A percentile compares a stretch with the other conserved stretches of the same genome.
Conservation (phyloP, 139 green algal species). For the Mesostigma viride region DNA sequence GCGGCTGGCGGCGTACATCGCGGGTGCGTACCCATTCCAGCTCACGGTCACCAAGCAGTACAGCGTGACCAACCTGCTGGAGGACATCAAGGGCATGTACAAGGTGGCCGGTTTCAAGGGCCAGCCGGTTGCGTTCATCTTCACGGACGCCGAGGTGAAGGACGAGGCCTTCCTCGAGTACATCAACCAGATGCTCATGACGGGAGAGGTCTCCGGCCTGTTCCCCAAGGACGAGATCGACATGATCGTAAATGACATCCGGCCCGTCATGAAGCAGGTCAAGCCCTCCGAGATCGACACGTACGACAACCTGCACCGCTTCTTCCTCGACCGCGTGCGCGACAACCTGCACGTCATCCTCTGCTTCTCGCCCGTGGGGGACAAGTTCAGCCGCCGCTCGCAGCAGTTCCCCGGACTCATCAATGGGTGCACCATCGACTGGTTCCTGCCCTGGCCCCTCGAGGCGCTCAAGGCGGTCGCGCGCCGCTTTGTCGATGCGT, state of each 20-base stretch:
- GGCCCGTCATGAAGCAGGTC: constrained; percentile 49
- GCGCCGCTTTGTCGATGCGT: constrained; percentile 75
- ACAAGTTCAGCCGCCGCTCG: constrained; percentile 67
- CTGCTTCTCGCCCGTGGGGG: constrained; percentile 84
- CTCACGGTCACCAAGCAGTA: constrained; percentile 71
- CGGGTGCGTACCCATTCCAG: constrained; percentile 66
- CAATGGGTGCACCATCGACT: constrained; percentile 90
- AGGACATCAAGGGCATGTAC: constrained; percentile 91
- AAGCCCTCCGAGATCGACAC: constrained; percentile 53
- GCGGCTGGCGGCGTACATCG: constrained; percentile 71
- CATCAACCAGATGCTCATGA: constrained; percentile 95
- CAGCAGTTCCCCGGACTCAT: constrained; percentile 89
- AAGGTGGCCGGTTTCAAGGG: constrained; percentile 87
- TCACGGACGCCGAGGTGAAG: constrained; percentile 87
- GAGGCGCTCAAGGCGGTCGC: constrained; percentile 59
- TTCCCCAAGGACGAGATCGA: constrained; percentile 91
- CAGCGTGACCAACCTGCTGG: constrained; percentile 78
- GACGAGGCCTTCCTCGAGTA: constrained; percentile 92
- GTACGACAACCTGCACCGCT: constrained; percentile 79
- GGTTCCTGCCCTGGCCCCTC: constrained; percentile 70
- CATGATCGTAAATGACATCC: constrained; percentile 80
- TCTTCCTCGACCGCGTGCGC: constrained; percentile 81
- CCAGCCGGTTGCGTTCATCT: constrained; percentile 78
- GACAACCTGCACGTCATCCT: constrained; percentile 83
- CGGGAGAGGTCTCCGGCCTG: constrained; percentile 77